Percentiles rank a stretch among this genome's conserved stretches.
These are phyloP conservation scores for Trichophyton mentagrophytes DNA, from an alignment of 2,329 filamentous ascomycete species.

Conservation along the genomic window DNA sequence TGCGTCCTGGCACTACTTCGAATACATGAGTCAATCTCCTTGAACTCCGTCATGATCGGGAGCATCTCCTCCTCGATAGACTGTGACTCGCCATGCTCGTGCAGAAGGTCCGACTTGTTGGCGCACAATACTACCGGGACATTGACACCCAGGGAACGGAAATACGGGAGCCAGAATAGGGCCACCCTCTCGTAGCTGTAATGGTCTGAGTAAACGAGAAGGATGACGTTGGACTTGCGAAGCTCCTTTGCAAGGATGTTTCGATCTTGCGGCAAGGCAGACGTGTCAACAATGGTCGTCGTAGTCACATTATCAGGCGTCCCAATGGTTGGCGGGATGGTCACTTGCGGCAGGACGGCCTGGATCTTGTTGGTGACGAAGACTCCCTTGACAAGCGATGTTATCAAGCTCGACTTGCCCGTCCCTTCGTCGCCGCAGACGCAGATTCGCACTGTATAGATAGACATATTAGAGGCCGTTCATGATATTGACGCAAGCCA, in stretches of 20 bases:
- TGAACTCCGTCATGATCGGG: constrained; percentile 95
- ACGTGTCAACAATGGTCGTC: constrained; percentile 85
- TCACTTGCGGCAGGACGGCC: constrained; percentile 84
- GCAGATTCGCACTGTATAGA: constrained; percentile 63
- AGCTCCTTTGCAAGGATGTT: constrained; percentile 85
- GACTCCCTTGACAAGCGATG: constrained; percentile 90
- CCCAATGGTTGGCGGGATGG: constrained; percentile 80
- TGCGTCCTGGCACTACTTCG: constrained; percentile 84
- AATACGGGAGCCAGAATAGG: constrained; percentile 97
- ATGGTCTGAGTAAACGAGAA: constrained; percentile 94
- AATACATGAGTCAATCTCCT: constrained; percentile 97
- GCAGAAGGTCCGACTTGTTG: constrained; percentile 86
- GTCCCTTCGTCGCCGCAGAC: constrained; percentile 93
- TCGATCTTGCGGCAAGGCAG: constrained; percentile 83
- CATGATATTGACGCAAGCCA: neutral
- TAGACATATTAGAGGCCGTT: neutral
- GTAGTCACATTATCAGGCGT: constrained; percentile 96
- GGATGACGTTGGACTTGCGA: constrained; percentile 89
- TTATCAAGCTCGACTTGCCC: constrained; percentile 88
- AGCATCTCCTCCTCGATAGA: constrained; percentile 95
- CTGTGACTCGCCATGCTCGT: constrained; percentile 62
- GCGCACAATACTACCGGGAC: constrained; percentile 93
- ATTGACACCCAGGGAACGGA: constrained; percentile 94
- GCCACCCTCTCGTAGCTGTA: constrained; percentile 98
- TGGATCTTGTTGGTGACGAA: constrained; percentile 96